Evolutionary conservation across 192 early-diverging fungal genomes (phyloP).

Genomic region (Backusella circina): DNA sequence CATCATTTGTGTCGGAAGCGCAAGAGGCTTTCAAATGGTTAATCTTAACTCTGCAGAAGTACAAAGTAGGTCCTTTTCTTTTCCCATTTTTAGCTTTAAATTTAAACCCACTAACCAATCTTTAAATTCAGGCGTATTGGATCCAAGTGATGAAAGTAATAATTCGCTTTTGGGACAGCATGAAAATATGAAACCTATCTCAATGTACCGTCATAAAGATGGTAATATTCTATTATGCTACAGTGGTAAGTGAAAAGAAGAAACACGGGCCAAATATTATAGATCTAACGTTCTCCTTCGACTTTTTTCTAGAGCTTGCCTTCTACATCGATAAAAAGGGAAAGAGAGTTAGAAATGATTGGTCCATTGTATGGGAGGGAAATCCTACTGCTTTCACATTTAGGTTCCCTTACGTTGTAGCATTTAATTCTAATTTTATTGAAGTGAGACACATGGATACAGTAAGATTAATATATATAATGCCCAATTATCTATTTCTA

Average conservation of each 20-base stretch:
- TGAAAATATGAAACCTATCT: constrained; percentile 76
- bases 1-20: constrained; percentile 86
- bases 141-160: constrained; percentile 76
- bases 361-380: constrained; percentile 87
- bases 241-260: constrained; percentile 57
- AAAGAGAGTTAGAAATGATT: constrained; percentile 65
- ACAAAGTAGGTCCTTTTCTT: constrained; percentile 37
- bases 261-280: not conserved
- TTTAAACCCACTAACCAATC: not conserved
- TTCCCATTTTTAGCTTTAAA: not conserved
- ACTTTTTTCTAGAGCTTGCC: constrained; percentile 65
- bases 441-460: constrained; percentile 85
- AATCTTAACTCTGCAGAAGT: constrained; percentile 82
- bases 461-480: constrained; percentile 32
- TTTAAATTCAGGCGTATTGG: constrained; percentile 58
- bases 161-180: constrained; percentile 68
- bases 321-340: constrained; percentile 93
- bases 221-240: constrained; percentile 90
- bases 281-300: not conserved
- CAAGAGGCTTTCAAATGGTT: constrained; percentile 92
- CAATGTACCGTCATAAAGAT: constrained; percentile 75
- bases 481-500: not conserved
- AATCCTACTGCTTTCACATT: constrained; percentile 80
- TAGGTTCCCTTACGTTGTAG: constrained; percentile 81
- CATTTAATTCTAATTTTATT: constrained; percentile 87